Evolutionary conservation across 768 basidiomycete genomes (phyloP).

Genomic region (Mycena leptocephala): DNA sequence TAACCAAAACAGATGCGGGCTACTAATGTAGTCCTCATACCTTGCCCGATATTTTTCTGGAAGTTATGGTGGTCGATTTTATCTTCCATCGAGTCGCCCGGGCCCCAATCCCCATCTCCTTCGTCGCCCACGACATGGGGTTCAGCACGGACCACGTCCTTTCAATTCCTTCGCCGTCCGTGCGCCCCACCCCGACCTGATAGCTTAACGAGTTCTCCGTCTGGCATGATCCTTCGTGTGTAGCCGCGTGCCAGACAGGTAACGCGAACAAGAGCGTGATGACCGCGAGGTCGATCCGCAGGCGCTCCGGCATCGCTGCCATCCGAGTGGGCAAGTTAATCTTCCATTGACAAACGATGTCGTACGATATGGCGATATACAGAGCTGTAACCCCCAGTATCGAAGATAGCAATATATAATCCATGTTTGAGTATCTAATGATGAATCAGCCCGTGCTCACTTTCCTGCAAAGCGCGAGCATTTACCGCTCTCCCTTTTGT

Average conservation of each 20-base stretch:
- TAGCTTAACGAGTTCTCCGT: constrained; percentile 27
- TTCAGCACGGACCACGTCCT: constrained; percentile 47
- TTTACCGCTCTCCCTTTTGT: too few species aligned
- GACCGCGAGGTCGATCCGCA: not conserved
- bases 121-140: constrained; percentile 39
- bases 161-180: constrained; percentile 39
- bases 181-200: constrained; percentile 20
- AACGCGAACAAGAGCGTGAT: constrained; percentile 1
- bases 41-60: constrained; percentile 26
- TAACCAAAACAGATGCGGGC: too few species aligned
- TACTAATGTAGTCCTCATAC: too few species aligned
- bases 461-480: too few species aligned
- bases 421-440: constrained; percentile 45
- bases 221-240: constrained; percentile 33
- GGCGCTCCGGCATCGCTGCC: not conserved
- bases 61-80: constrained; percentile 38
- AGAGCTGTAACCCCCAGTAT: not conserved
- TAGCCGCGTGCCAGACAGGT: constrained; percentile 34
- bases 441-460: too few species aligned
- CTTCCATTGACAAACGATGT: constrained; percentile 45
- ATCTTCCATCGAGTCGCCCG: constrained; percentile 47
- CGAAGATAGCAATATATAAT: constrained; percentile 38
- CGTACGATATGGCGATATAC: constrained; percentile 35
- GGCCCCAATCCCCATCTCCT: constrained; percentile 48
- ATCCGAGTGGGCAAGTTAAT: constrained; percentile 1